Base-by-base conservation (phyloP, 805 yeast genomes). In the Candida tibetensis region DNA sequence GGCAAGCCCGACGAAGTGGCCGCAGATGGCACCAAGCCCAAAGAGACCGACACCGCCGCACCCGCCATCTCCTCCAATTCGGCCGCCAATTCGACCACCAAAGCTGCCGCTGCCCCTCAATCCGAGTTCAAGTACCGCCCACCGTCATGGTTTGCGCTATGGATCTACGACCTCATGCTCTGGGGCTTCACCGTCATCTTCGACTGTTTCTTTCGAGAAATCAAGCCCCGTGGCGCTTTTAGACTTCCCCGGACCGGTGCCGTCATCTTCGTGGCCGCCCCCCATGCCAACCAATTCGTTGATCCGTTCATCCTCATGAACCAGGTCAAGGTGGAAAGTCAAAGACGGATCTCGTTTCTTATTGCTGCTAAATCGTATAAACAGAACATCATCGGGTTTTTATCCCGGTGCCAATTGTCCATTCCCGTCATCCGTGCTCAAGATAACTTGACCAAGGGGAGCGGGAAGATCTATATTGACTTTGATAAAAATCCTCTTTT, bases 281-380 rank as follows among this genome's bases (percentile, higher is more conserved):
- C 98, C 1, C 99, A 91, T 66, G 95, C 96, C n/a, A 87, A 87
- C 55, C 95, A 87, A 63, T 90, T 90, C 56, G 88, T 90, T 23
- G 77, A 77, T 37, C 91, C 93, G 2, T 77, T 90, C 34, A 74
- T 93, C 36, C 69, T 93, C 32, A 82, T 87, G 85, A 82, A 85
- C 32, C 91, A 85, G 55, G 91, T 86, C 17, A 76, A 81, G 49
- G 67, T 69, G 35, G 79, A 78, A 40, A 74, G 84, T 2, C 74
- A 79, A 5, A 71, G 96, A 44, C 67, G 91, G 29, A 76, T 86
- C 12, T 77, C 88, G 15, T 89, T 90, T 56, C 67, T 91, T 45
- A 85, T 89, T 45, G 99, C 99, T 5, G 95, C 83, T 21, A 77
- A 74, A 34, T 85, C 95, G 2, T 75, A 84, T 63, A 65, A 74